A percentile compares a stretch with the other conserved stretches of the same genome.
phyloP scores from a whole-genome alignment of 495 filamentous ascomycete species.

The Aspergillus hancockii region DNA sequence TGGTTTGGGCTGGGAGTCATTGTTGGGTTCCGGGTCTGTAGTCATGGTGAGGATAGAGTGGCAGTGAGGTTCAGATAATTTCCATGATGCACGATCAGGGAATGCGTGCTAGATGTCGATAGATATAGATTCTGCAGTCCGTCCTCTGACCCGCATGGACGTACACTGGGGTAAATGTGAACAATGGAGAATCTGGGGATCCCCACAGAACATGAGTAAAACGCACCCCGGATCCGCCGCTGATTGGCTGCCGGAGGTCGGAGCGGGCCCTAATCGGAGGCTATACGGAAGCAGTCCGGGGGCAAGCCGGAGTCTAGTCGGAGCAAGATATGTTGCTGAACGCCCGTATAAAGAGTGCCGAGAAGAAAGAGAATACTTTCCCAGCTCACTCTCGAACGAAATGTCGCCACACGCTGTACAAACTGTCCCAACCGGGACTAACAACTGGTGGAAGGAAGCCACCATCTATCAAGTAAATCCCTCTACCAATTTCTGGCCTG shows the following conservation, averaged over 20 bases:
- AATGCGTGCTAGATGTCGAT: not conserved
- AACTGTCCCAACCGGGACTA: slow-evolving; percentile 19
- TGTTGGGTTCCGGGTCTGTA: not conserved
- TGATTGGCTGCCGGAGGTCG: not conserved
- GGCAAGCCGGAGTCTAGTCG: slow-evolving; percentile 19
- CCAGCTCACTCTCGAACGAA: not conserved
- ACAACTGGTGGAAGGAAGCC: slow-evolving; percentile 43
- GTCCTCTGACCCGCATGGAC: not conserved
- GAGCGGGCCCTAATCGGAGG: slow-evolving; percentile 1
- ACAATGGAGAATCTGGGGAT: slow-evolving; percentile 9
- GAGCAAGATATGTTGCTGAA: not conserved
- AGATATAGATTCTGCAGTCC: not conserved
- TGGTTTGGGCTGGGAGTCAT: slow-evolving; percentile 7
- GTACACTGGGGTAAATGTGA: not conserved
- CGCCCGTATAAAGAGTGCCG: not conserved
- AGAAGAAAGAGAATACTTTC: not conserved
- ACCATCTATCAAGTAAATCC: slow-evolving; percentile 35
- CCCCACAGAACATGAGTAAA: not conserved
- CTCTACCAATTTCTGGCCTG: not conserved
- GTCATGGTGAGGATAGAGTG: not conserved
- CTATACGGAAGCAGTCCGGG: not conserved
- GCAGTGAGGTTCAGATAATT: not conserved
- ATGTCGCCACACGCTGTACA: slow-evolving; percentile 21
- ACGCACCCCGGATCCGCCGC: not conserved
- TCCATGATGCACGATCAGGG: not conserved